A percentile compares a stretch with the other conserved stretches of the same genome.
Evolutionary conservation across 2,329 filamentous ascomycete genomes (phyloP).

Genomic region (Venturia carpophila): DNA sequence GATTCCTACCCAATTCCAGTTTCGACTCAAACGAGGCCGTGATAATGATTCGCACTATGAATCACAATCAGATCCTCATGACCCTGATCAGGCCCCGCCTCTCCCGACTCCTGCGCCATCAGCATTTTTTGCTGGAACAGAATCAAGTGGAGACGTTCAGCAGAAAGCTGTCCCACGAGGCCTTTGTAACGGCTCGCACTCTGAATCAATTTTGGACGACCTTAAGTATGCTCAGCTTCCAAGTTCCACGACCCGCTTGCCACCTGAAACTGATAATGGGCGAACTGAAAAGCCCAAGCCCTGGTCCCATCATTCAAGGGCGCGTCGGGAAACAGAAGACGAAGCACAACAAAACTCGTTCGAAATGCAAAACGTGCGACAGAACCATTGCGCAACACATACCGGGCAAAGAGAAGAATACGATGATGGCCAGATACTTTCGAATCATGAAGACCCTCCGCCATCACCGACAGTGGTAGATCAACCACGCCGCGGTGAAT

Average conservation of each 20-base stretch:
- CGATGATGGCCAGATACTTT: not conserved
- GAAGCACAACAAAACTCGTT: not conserved
- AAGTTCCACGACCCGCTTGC: not conserved
- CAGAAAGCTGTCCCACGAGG: not conserved
- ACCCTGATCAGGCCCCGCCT: not conserved
- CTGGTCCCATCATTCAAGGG: not conserved
- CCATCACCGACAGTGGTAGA: not conserved
- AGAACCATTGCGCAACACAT: not conserved
- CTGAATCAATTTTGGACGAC: not conserved
- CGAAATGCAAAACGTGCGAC: not conserved
- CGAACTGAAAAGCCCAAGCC: not conserved
- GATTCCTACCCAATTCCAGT: not conserved
- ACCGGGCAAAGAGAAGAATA: not conserved
- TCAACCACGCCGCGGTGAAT: not conserved
- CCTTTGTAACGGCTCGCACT: not conserved
- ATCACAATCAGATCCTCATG: not conserved
- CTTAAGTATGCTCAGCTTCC: not conserved
- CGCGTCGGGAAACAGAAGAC: not conserved
- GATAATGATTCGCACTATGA: not conserved
- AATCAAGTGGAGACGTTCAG: not conserved
- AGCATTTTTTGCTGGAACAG: not conserved
- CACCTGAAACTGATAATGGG: not conserved
- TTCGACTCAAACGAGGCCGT: not conserved
- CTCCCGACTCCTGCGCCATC: not conserved
- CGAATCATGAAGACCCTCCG: not conserved